Evolutionary conservation across 2,329 filamentous ascomycete species (phyloP), one percentile per base, ranked within the genome.

Genomic region (Didymella pomorum): DNA sequence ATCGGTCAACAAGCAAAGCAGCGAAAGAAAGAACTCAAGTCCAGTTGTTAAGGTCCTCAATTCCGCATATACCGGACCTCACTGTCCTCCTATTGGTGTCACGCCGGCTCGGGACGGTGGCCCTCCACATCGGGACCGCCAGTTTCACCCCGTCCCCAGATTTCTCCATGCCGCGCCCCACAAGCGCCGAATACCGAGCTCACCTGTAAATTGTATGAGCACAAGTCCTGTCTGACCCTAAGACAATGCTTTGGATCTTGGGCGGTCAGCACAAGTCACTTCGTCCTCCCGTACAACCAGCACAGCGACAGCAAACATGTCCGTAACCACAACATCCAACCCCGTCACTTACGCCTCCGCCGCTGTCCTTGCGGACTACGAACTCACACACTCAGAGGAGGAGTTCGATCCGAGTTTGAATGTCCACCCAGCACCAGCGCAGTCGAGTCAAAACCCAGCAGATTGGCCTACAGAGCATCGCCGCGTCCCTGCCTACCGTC

Each of bases 391-490:
- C 60, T 77, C 78, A 21, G 47, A 46, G n/a, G 60, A 59, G 9
- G 68, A 74, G 2, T 56, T 66, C 58, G 68, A 74, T 42, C 56
- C 51, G 31, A 68, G 42, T 58, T 71, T 58, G 57, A 74, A 65
- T 65, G 56, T 68, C 64, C 68, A 72, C 65, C 65, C 71, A 52
- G 56, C 66, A 59, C 65, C 71, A 51, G 43, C 73, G 60, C 42
- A 76, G 68, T 65, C 62, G 51, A 41, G 75, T 29, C 60, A 58
- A 25, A 61, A 66, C 47, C 65, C 65, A 53, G 20, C 71, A 37
- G 62, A 78, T 60, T 86, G 83, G 84, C 80, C 82, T 7, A 76
- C 74, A 2, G 70, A 82, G 49, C 78, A 82, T 61, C 76, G 80
- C 43, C 76, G 81, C 31, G 74, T 85, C 1, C 83, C 83, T 2